phyloP scores from a whole-genome alignment of 1,284 basidiomycete genomes.

The Marasmius tenuissimus region DNA sequence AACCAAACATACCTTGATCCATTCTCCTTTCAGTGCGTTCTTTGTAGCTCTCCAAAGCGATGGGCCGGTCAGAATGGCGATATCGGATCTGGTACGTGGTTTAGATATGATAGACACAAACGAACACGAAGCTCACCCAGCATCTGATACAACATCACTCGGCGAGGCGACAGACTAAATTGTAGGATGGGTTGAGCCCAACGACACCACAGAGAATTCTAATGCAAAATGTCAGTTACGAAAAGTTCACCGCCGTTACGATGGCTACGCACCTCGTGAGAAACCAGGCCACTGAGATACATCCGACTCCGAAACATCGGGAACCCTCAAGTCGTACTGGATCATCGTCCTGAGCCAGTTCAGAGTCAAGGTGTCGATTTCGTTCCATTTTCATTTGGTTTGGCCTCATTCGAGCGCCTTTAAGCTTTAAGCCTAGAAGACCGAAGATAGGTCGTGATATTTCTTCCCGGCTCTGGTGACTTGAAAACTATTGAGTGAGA shows the following conservation, averaged over 20 bases:
- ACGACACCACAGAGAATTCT: constrained; percentile 61
- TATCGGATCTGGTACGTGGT: constrained; percentile 54
- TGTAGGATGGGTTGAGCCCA: constrained; percentile 68
- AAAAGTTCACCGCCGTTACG: background rate
- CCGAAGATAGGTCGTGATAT: constrained; percentile 75
- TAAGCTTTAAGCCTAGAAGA: constrained; percentile 26
- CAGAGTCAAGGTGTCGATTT: constrained; percentile 33
- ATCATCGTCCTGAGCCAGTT: constrained; percentile 73
- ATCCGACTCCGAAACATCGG: too few relatives aligned
- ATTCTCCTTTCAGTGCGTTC: constrained; percentile 60
- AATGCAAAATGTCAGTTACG: constrained; percentile 14
- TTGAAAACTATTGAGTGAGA: too few relatives aligned
- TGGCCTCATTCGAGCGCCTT: background rate
- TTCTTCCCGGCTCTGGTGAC: too few relatives aligned
- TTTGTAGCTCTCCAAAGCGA: constrained; percentile 52
- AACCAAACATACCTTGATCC: constrained; percentile 44
- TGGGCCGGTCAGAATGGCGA: constrained; percentile 53
- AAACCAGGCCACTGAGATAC: constrained; percentile 62
- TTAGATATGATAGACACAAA: background rate
- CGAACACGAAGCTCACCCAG: constrained; percentile 35
- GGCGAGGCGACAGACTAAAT: constrained; percentile 62
- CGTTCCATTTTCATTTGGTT: constrained; percentile 18
- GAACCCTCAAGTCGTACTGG: constrained; percentile 38
- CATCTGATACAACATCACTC: constrained; percentile 44
- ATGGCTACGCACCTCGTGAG: constrained; percentile 50